Conservation (phyloP, 768 basidiomycete genomes). For the Amyloporia xantha region DNA sequence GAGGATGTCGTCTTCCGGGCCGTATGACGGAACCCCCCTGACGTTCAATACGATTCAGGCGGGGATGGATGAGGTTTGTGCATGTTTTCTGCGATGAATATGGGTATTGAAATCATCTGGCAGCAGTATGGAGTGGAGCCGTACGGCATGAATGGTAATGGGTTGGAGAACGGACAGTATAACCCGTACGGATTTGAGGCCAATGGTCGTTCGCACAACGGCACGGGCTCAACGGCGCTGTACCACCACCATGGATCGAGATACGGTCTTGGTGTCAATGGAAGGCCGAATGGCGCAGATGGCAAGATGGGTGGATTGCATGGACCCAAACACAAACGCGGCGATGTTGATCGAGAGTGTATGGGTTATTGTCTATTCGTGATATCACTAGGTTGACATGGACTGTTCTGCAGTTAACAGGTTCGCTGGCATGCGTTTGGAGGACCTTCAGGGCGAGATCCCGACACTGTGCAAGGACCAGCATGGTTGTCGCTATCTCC, state of each 20-base stretch:
- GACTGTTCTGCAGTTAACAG: conserved; percentile 69
- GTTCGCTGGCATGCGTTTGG: conserved; percentile 91
- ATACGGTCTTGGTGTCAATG: conserved; percentile 61
- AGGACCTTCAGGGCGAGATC: conserved; percentile 95
- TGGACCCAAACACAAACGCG: conserved; percentile 91
- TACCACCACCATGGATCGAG: conserved; percentile 75
- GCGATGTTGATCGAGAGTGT: conserved; percentile 88
- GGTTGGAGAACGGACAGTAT: conserved; percentile 47
- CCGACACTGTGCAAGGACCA: conserved; percentile 95
- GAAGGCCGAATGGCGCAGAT: conserved; percentile 47
- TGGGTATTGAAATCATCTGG: neutral
- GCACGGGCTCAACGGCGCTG: conserved; percentile 64
- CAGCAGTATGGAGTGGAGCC: conserved; percentile 56
- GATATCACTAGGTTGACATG: neutral
- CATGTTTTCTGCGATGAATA: conserved; percentile 35
- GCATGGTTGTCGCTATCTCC: conserved; percentile 95
- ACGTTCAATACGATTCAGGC: conserved; percentile 48
- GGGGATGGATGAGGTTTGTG: conserved; percentile 43
- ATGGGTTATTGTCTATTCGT: conserved; percentile 20
- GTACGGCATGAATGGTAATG: conserved; percentile 36
- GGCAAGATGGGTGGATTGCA: conserved; percentile 86
- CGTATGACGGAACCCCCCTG: conserved; percentile 48
- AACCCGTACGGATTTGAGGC: conserved; percentile 53
- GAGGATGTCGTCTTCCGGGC: conserved; percentile 45
- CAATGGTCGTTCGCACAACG: conserved; percentile 35